Percentiles rank a stretch among this genome's conserved stretches.
These are phyloP conservation scores for Fraxinus pennsylvanica DNA, from an alignment of 257 asterid genomes.

Conservation along the genomic window DNA sequence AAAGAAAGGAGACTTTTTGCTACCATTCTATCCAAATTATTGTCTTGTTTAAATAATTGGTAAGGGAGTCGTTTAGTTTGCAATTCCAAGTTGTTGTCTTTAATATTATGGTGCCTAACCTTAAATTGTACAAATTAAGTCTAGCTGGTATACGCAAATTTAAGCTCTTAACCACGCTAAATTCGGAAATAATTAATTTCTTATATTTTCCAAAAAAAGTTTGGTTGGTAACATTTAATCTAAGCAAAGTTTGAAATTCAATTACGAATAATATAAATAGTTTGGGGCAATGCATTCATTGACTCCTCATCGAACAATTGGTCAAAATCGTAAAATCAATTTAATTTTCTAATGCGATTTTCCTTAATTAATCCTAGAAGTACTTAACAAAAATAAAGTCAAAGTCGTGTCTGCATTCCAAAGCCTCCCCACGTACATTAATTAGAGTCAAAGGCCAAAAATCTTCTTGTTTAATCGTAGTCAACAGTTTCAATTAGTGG, in stretches of 20 bases:
- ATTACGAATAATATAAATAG: neutral
- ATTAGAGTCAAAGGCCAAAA: neutral
- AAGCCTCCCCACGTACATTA: neutral
- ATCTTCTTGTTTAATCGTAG: neutral
- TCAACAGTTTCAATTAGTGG: neutral
- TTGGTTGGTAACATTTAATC: neutral
- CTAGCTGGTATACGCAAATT: too few relatives aligned
- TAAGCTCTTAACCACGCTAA: too few relatives aligned
- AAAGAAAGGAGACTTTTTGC: too few relatives aligned
- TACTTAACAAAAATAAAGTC: neutral
- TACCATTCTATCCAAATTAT: too few relatives aligned
- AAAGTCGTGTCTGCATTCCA: slow-evolving; percentile 8
- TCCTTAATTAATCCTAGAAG: neutral
- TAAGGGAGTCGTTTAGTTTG: too few relatives aligned
- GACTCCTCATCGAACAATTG: neutral
- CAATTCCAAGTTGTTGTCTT: neutral
- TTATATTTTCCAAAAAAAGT: neutral
- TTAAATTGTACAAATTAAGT: too few relatives aligned
- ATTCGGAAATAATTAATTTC: too few relatives aligned
- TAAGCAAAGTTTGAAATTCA: neutral
- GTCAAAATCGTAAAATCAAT: neutral
- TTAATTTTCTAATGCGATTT: neutral
- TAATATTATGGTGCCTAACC: too few relatives aligned
- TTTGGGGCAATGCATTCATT: neutral
- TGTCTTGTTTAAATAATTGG: too few relatives aligned